Evolutionary conservation across 257 asterid genomes (phyloP).

Genomic region (Avicennia marina): DNA sequence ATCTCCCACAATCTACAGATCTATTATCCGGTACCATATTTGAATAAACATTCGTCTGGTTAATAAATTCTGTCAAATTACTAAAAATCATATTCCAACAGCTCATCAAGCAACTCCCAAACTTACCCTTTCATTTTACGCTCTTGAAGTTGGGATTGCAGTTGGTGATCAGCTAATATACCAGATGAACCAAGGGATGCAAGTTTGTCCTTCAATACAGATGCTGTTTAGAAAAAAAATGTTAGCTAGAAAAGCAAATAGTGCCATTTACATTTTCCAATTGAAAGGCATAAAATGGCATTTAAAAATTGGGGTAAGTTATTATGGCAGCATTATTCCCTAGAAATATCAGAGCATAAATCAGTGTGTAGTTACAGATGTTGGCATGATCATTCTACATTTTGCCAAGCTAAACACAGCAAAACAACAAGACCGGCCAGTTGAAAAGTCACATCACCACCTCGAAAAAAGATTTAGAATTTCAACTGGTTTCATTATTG

Average conservation of each 20-base stretch:
- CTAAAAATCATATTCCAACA: no score
- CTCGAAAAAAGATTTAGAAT: background rate
- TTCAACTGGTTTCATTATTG: background rate
- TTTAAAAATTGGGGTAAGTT: background rate
- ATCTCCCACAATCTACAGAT: background rate
- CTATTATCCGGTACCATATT: background rate
- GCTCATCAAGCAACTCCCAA: slow-evolving; percentile 5
- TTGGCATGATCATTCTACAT: background rate
- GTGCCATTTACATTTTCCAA: background rate
- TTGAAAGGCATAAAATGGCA: slow-evolving; percentile 6
- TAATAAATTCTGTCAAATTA: background rate
- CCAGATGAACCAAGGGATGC: slow-evolving; percentile 98
- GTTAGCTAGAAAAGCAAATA: slow-evolving; percentile 18
- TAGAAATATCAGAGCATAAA: slow-evolving; percentile 7
- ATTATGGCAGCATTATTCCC: slow-evolving; percentile 8
- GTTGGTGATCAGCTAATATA: slow-evolving; percentile 97
- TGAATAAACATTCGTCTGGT: background rate
- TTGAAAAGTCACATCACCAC: slow-evolving; percentile 15
- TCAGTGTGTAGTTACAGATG: slow-evolving; percentile 2
- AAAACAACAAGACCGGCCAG: slow-evolving; percentile 9
- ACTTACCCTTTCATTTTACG: slow-evolving; percentile 95
- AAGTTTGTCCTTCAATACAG: slow-evolving; percentile 95
- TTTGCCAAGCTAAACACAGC: slow-evolving; percentile 5
- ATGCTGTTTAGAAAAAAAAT: slow-evolving; percentile 51
- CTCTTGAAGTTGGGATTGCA: slow-evolving; percentile 95